Base-by-base conservation (phyloP, 192 early-diverging fungal species). In the Coemansia sp. region DNA sequence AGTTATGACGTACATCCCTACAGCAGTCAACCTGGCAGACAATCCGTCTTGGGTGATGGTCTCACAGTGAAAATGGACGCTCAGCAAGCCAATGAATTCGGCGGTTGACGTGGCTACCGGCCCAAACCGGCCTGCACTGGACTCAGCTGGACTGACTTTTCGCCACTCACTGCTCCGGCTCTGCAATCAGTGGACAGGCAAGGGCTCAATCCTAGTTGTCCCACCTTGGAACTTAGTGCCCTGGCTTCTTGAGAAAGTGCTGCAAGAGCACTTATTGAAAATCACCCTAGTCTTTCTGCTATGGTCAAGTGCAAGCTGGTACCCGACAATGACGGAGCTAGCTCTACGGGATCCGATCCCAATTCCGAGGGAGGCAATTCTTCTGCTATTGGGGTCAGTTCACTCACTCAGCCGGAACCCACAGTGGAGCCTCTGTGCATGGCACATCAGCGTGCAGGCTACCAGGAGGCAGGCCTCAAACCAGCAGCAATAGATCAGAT, bases 361-460 rank as follows among this genome's bases (percentile, higher is more conserved):
- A 11, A 43, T 43, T 14, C 42, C 13, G 11, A 3, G 11, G 11
- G 11, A 43, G 18, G 42, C 13, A 14, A 43, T 43, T 9, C 4
- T 43, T 14, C 42, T 17, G 11, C 42, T 43, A 11, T 13, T 14
- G 13, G 42, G 42, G 4, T 3, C 42, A 43, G 18, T 17, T 11
- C 42, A 43, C 42, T 17, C 42, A 43, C 42, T 43, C 42, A 43
- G 42, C 42, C 4, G 11, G 42, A 43, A 43, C 42, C 42, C 42
- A 43, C 42, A 43, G 42, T 43, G 42, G 42, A n/a, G n/a, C n/a
- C n/a, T n/a, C n/a, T n/a, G n/a, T n/a, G n/a, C n/a, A n/a, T n/a
- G n/a, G n/a, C n/a, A n/a, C n/a, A n/a, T n/a, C n/a, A n/a, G 42
- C 11, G 42, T 17, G 3, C 42, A 7, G 42, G 18, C 4, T 43